These are phyloP conservation scores for Phytomonas serpens DNA, from an alignment of 208 protist genomes.

Conservation along the genomic window DNA sequence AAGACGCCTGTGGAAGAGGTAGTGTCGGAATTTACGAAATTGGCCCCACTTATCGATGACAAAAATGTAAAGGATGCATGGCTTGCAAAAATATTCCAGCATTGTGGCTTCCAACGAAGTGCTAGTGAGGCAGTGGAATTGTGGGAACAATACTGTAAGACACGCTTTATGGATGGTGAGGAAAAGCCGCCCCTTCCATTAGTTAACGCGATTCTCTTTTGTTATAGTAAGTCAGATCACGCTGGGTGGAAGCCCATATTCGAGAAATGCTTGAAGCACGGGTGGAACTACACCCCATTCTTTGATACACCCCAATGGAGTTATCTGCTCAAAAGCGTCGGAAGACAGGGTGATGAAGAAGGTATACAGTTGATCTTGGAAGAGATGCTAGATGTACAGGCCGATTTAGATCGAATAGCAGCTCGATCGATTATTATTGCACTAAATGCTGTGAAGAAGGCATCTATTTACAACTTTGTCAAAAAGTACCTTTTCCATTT, in stretches of 20 bases:
- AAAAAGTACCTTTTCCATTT: conserved; percentile 87
- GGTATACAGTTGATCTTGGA: conserved; percentile 65
- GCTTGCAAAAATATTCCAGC: conserved; percentile 81
- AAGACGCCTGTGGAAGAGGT: conserved; percentile 66
- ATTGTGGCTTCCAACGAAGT: conserved; percentile 71
- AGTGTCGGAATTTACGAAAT: conserved; percentile 61
- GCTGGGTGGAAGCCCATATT: conserved; percentile 66
- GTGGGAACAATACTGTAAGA: conserved; percentile 56
- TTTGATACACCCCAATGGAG: conserved; percentile 83
- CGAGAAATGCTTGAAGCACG: conserved; percentile 58
- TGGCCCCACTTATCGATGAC: conserved; percentile 64
- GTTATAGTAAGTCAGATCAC: conserved; percentile 63
- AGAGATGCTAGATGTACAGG: conserved; percentile 85
- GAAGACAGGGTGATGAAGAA: conserved; percentile 66
- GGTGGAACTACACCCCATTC: conserved; percentile 79
- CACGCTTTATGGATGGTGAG: conserved; percentile 41
- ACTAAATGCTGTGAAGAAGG: conserved; percentile 67
- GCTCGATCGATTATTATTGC: conserved; percentile 69
- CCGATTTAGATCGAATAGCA: conserved; percentile 76
- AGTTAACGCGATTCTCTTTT: conserved; percentile 75
- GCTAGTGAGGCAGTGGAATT: conserved; percentile 55
- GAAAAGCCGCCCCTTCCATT: conserved; percentile 54
- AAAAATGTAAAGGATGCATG: conserved; percentile 53
- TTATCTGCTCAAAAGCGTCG: conserved; percentile 74
- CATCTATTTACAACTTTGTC: conserved; percentile 72